These are phyloP conservation scores for Kodamaea laetipori DNA, from an alignment of 805 yeast genomes.

Conservation along the genomic window DNA sequence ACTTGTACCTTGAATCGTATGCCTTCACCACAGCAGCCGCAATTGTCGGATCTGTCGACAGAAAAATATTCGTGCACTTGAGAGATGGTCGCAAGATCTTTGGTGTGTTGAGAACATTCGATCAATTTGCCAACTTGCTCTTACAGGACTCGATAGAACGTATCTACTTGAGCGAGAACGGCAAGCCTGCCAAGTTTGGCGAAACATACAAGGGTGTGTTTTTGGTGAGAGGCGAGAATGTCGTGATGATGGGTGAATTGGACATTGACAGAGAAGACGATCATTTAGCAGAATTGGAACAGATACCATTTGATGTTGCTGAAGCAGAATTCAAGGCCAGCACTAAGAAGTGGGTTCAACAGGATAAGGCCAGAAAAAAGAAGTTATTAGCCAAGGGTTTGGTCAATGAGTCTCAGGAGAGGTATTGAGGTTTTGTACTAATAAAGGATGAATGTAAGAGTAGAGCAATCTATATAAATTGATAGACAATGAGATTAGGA, in stretches of 20 bases:
- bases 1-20: conserved; percentile 73
- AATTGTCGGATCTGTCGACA: conserved; percentile 82
- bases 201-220: conserved; percentile 79
- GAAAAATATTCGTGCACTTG: conserved; percentile 78
- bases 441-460: not conserved
- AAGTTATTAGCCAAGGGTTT: conserved; percentile 55
- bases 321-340: conserved; percentile 40
- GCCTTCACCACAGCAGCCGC: conserved; percentile 90
- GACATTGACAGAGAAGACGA: conserved; percentile 85
- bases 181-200: conserved; percentile 53
- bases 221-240: conserved; percentile 94
- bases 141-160: conserved; percentile 90
- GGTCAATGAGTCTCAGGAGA: conserved; percentile 55
- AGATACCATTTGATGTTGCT: conserved; percentile 65
- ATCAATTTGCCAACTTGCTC: conserved; percentile 91
- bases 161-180: conserved; percentile 54
- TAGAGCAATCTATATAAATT: too few relatives aligned
- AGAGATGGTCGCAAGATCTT: conserved; percentile 88
- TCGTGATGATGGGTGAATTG: conserved; percentile 89
- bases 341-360: conserved; percentile 35
- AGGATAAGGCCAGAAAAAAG: conserved; percentile 50
- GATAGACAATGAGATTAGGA: too few relatives aligned
- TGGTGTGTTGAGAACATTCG: conserved; percentile 92
- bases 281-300: conserved; percentile 57
- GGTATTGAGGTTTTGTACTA: conserved; percentile 6